Conservation (phyloP, 495 filamentous ascomycete genomes). For the Xylaria flabelliformis region DNA sequence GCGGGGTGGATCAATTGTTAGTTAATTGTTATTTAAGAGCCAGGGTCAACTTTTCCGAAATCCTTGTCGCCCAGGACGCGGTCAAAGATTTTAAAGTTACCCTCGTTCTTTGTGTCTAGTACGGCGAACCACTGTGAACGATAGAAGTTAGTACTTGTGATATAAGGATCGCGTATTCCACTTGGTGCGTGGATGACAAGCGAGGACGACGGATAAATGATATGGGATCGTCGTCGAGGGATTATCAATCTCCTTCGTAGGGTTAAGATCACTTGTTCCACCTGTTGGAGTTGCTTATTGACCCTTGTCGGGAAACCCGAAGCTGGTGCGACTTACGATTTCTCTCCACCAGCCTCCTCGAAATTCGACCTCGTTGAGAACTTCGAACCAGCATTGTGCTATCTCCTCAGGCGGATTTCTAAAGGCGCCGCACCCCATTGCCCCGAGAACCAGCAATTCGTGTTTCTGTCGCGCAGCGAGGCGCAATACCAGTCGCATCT, state of each 20-base stretch:
- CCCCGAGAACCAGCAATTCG: constrained; percentile 64
- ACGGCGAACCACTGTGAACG: constrained; percentile 55
- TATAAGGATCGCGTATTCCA: not conserved
- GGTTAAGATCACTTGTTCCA: not conserved
- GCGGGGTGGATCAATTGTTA: not conserved
- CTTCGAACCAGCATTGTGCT: constrained; percentile 61
- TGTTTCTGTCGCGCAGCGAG: constrained; percentile 60
- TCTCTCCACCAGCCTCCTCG: constrained; percentile 62
- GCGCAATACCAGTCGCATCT: constrained; percentile 65
- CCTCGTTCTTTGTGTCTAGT: constrained; percentile 50
- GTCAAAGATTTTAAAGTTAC: constrained; percentile 60
- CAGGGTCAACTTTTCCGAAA: not conserved
- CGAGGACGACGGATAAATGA: not conserved
- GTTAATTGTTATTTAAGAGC: not conserved
- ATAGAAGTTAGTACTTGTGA: not conserved
- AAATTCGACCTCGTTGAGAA: constrained; percentile 66
- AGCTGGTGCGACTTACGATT: constrained; percentile 33
- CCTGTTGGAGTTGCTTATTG: not conserved
- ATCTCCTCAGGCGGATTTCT: constrained; percentile 63
- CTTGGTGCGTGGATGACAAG: not conserved
- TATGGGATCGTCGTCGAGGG: not conserved
- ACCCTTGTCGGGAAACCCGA: not conserved
- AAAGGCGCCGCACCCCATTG: constrained; percentile 70
- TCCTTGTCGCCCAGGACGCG: constrained; percentile 52
- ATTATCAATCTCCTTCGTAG: constrained; percentile 1